These are phyloP conservation scores for Keqinozyma sinolaborantium DNA, from an alignment of 1,139 yeast genomes.

Conservation along the genomic window DNA sequence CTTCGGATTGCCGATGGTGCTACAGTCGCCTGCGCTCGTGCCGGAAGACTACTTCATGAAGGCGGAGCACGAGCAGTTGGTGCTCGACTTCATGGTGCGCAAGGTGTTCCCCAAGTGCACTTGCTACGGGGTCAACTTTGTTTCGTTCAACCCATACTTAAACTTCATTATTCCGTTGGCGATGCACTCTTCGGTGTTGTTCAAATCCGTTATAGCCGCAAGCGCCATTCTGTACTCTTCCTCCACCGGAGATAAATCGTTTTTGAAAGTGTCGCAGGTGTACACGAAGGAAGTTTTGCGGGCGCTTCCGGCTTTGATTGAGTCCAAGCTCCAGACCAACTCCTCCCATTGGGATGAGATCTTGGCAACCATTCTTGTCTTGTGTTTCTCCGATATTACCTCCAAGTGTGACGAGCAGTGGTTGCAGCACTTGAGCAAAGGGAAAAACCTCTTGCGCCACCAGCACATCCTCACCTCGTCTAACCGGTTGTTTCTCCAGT, in stretches of 20 bases:
- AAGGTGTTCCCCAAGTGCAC: conserved; percentile 32
- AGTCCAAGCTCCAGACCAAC: conserved; percentile 14
- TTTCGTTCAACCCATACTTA: conserved; percentile 27
- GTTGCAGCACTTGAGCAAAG: conserved; percentile 31
- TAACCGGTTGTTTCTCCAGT: conserved; percentile 16
- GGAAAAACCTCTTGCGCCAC: conserved; percentile 21
- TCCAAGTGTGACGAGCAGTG: conserved; percentile 33
- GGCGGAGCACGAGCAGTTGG: conserved; percentile 13
- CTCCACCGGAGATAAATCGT: conserved; percentile 18
- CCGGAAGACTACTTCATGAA: conserved; percentile 1
- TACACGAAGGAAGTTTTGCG: conserved; percentile 22
- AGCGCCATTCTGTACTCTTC: conserved; percentile 30
- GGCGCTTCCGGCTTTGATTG: conserved; percentile 24
- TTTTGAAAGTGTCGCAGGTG: conserved; percentile 17
- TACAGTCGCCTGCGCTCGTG: not conserved
- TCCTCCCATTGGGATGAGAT: conserved; percentile 32
- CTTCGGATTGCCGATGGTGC: not conserved
- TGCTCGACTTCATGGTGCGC: conserved; percentile 25
- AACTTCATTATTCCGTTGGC: conserved; percentile 32
- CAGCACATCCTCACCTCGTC: conserved; percentile 1
- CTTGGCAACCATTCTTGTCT: conserved; percentile 30
- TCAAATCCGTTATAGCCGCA: conserved; percentile 29
- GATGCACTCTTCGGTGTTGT: conserved; percentile 21
- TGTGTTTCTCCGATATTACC: conserved; percentile 36
- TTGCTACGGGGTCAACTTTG: conserved; percentile 17